Conservation (phyloP, 2,329 filamentous ascomycete species). For the Aspergillus sp. region DNA sequence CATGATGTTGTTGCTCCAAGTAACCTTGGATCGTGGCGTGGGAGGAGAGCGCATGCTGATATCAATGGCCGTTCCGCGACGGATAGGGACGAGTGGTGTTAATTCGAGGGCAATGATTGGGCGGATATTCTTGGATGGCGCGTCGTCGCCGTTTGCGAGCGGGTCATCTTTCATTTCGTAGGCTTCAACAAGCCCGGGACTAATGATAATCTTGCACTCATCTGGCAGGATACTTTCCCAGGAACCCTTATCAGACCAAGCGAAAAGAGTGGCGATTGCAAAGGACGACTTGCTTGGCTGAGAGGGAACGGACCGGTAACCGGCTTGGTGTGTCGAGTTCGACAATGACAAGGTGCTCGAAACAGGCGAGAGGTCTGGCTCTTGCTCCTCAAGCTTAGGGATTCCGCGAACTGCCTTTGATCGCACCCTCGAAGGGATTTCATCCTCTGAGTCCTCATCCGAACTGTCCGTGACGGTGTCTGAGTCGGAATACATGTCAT, state of each 20-base stretch:
- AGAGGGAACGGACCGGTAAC: conserved; percentile 56
- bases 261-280: conserved; percentile 60
- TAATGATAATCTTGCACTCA: conserved; percentile 63
- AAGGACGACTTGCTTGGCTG: conserved; percentile 52
- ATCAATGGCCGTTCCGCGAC: conserved; percentile 87
- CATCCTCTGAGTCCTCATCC: conserved; percentile 58
- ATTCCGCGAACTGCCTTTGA: conserved; percentile 33
- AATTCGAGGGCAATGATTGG: conserved; percentile 74
- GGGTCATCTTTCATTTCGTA: conserved; percentile 54
- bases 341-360: conserved; percentile 71
- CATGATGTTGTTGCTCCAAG: conserved; percentile 76
- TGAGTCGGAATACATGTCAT: conserved; percentile 47
- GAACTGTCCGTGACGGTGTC: conserved; percentile 52
- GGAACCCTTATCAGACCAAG: conserved; percentile 62
- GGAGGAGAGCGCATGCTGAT: conserved; percentile 90
- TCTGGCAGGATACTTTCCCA: conserved; percentile 63
- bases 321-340: conserved; percentile 76
- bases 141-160: conserved; percentile 18
- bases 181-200: conserved; percentile 64
- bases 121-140: conserved; percentile 29
- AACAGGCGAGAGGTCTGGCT: conserved; percentile 39
- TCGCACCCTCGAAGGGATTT: conserved; percentile 25
- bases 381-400: conserved; percentile 42
- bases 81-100: conserved; percentile 84
- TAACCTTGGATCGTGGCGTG: conserved; percentile 68